Conservation (phyloP, 768 basidiomycete species). For the Sarcodon sp. region DNA sequence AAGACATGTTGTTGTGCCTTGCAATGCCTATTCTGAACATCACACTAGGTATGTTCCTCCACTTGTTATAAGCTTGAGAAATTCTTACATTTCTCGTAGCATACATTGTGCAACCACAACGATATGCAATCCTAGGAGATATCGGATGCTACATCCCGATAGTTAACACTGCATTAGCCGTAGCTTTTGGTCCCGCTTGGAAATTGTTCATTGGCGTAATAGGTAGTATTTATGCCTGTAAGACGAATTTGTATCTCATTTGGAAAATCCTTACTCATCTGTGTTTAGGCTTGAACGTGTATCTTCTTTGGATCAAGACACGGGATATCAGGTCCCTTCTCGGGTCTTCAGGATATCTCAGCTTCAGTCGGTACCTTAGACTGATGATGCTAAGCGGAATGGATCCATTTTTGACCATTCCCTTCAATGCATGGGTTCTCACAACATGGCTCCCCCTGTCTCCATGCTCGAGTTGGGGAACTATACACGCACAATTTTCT, state of each 20-base stretch:
- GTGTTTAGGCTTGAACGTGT: conserved; percentile 7
- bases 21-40: no score
- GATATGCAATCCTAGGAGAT: conserved; percentile 27
- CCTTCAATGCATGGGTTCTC: conserved; percentile 14
- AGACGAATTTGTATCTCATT: conserved; percentile 12
- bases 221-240: conserved; percentile 12
- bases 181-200: conserved; percentile 22
- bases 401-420: conserved; percentile 27
- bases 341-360: conserved; percentile 21
- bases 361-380: conserved; percentile 21
- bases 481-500: conserved; percentile 19
- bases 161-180: conserved; percentile 16
- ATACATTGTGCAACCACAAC: conserved; percentile 26
- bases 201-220: conserved; percentile 21
- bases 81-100: conserved; percentile 16
- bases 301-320: conserved; percentile 21
- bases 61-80: not conserved
- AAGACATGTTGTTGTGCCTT: no score
- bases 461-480: conserved; percentile 16
- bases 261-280: not conserved
- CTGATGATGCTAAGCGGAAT: conserved; percentile 18
- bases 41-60: not conserved
- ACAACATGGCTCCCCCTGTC: conserved; percentile 8
- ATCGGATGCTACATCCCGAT: conserved; percentile 26
- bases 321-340: conserved; percentile 23